Evolutionary conservation across 2,329 filamentous ascomycete genomes (phyloP).

Genomic region (Phialophora tarda): DNA sequence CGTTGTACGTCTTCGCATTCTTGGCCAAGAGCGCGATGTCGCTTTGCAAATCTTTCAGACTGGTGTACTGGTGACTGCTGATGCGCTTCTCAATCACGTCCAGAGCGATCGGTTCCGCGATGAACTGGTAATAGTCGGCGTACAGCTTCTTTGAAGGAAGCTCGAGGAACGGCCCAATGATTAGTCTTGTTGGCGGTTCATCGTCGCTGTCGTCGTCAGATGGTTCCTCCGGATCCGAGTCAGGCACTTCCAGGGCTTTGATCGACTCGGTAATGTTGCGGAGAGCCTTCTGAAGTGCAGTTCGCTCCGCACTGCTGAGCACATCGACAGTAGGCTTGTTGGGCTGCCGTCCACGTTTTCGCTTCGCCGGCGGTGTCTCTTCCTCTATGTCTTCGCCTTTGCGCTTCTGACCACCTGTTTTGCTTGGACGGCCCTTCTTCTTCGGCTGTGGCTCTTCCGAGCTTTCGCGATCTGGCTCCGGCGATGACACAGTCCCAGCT

Average conservation of each 20-base stretch:
- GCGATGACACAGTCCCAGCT: slow-evolving; percentile 69
- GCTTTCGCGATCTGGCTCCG: slow-evolving; percentile 77
- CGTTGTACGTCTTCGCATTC: slow-evolving; percentile 96
- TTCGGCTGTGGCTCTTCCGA: slow-evolving; percentile 69
- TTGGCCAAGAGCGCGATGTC: slow-evolving; percentile 84
- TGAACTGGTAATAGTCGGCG: slow-evolving; percentile 93
- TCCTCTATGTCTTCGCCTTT: slow-evolving; percentile 79
- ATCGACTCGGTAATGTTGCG: slow-evolving; percentile 77
- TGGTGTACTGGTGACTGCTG: slow-evolving; percentile 91
- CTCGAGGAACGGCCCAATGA: slow-evolving; percentile 94
- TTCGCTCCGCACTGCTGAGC: slow-evolving; percentile 71
- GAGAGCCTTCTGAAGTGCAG: slow-evolving; percentile 78
- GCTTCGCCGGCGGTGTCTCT: slow-evolving; percentile 76
- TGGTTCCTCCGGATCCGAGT: slow-evolving; percentile 59
- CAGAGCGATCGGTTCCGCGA: slow-evolving; percentile 92
- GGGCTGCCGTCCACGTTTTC: slow-evolving; percentile 74
- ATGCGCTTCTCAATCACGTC: slow-evolving; percentile 93
- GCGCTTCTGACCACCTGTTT: slow-evolving; percentile 80
- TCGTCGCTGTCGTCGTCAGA: slow-evolving; percentile 58
- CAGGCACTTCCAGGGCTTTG: slow-evolving; percentile 81
- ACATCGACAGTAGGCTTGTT: slow-evolving; percentile 68
- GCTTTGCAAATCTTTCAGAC: slow-evolving; percentile 76
- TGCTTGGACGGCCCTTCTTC: slow-evolving; percentile 72
- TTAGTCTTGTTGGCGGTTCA: slow-evolving; percentile 69
- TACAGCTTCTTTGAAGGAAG: slow-evolving; percentile 87